phyloP scores from a whole-genome alignment of 495 filamentous ascomycete genomes.

The Penicillium dipodomyicola region DNA sequence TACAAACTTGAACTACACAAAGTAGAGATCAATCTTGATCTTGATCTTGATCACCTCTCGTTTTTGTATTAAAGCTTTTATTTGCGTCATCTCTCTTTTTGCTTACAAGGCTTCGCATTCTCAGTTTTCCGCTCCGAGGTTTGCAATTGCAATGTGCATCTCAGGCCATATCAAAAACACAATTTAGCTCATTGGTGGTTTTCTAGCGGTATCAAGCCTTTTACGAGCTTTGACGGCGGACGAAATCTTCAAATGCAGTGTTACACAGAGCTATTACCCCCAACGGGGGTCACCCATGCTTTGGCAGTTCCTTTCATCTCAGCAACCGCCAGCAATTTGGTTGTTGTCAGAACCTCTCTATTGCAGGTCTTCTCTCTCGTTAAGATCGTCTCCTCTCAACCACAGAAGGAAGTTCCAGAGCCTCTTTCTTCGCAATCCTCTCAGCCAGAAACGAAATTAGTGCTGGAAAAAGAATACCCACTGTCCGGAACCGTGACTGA shows the following conservation, averaged over 20 bases:
- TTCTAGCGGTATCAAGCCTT: slow-evolving; percentile 5
- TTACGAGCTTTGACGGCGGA: neutral
- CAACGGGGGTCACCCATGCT: slow-evolving; percentile 89
- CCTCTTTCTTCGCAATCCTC: slow-evolving; percentile 36
- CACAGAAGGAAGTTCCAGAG: slow-evolving; percentile 46
- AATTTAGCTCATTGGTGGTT: slow-evolving; percentile 19
- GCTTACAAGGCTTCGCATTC: neutral
- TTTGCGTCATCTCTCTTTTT: neutral
- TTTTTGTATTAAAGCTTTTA: neutral
- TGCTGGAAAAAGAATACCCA: slow-evolving; percentile 78
- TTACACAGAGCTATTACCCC: slow-evolving; percentile 90
- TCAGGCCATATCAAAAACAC: slow-evolving; percentile 16
- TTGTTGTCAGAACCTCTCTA: slow-evolving; percentile 85
- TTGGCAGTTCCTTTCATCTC: slow-evolving; percentile 74
- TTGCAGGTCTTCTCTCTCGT: slow-evolving; percentile 75
- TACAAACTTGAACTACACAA: slow-evolving; percentile 6
- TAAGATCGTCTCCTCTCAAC: slow-evolving; percentile 32
- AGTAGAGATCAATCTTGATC: slow-evolving; percentile 7
- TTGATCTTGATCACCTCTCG: neutral
- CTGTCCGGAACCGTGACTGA: slow-evolving; percentile 81
- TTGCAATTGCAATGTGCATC: slow-evolving; percentile 15
- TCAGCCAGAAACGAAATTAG: slow-evolving; percentile 64
- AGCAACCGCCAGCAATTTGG: slow-evolving; percentile 72
- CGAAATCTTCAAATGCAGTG: slow-evolving; percentile 56
- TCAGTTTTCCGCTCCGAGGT: neutral